Base-by-base conservation (phyloP, 164 flowering plant genomes). In the Vitis labrusca region DNA sequence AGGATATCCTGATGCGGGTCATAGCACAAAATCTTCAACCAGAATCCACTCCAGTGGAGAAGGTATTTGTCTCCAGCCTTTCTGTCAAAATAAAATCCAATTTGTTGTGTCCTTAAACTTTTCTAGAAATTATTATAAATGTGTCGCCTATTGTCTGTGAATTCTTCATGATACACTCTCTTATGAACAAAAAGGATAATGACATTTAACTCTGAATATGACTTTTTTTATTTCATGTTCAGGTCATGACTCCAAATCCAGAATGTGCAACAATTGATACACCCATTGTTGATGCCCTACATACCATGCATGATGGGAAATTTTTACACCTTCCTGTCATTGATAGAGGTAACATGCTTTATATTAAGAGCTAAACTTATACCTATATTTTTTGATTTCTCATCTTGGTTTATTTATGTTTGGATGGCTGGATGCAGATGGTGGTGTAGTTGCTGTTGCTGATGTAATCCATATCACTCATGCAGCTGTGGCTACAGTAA, bases 231-330 rank as follows among this genome's bases (percentile, higher is more conserved):
- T 72, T 60, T 69, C 53, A 58, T 78, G 27, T 73, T 47, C 81
- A 96, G 99, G 94, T 93, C 71, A 96, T 96, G 98, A 96, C 99
- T 62, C 97, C 95, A 49, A 93, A 93, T 82, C 99, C 99, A 71
- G 97, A 93, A 78, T 96, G 95, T 88, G 98, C 91, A 15, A 84
- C 91, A 66, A 79, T 92, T 79, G 99, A 93, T 71, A 92, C 97
- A 30, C 95, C 99, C 50, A 93, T 96, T 71, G 97, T 96, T 71
- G 98, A 96, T 85, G 98, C 99, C 77, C 76, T 96, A 73, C 98
- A 96, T 76, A 84, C 81, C 60, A 96, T 96, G 99, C 98, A 96
- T 81, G 97, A 96, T 77, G 97, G 97, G 30, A 93, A 92, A 74
- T 93, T 96, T 75, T 85, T 96, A 76, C 99, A 96, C 77, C 95